Percentiles rank a stretch among this genome's conserved stretches.
phyloP scores from a whole-genome alignment of 768 basidiomycete species.

The Tulasnella calospora region DNA sequence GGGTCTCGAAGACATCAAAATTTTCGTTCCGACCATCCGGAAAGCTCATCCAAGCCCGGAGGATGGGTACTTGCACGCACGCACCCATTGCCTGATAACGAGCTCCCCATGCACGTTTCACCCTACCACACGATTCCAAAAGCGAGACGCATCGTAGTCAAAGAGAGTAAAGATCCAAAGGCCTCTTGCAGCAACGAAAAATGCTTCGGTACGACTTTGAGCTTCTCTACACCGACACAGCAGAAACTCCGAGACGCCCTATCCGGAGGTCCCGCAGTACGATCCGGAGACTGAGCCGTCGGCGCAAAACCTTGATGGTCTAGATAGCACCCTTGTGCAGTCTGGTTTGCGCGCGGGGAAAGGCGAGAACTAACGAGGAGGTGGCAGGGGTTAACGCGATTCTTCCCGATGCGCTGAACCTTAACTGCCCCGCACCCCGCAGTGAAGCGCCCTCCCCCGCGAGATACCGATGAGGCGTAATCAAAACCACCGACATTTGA shows the following conservation, averaged over 20 bases:
- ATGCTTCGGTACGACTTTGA: not conserved
- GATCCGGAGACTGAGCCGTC: not conserved
- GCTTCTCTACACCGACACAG: slow-evolving; percentile 1
- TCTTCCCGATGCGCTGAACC: not conserved
- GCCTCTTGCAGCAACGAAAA: too few species aligned
- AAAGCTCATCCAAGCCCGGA: not conserved
- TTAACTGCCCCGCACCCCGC: not conserved
- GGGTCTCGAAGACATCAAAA: not conserved
- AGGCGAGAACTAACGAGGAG: slow-evolving; percentile 4
- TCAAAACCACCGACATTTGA: not conserved
- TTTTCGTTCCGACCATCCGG: not conserved
- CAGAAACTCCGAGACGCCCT: not conserved
- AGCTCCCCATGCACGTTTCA: not conserved
- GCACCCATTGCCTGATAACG: not conserved
- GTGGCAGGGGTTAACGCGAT: not conserved
- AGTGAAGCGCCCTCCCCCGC: not conserved
- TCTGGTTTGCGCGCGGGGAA: not conserved
- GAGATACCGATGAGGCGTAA: not conserved
- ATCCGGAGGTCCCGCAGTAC: not conserved
- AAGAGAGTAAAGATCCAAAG: not conserved
- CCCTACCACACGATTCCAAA: not conserved
- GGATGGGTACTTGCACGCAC: too few species aligned
- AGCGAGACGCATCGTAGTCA: not conserved
- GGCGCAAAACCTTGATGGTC: slow-evolving; percentile 1
- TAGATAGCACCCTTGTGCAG: not conserved